phyloP scores from a whole-genome alignment of 2,329 filamentous ascomycete genomes.

The Fusarium piperis region DNA sequence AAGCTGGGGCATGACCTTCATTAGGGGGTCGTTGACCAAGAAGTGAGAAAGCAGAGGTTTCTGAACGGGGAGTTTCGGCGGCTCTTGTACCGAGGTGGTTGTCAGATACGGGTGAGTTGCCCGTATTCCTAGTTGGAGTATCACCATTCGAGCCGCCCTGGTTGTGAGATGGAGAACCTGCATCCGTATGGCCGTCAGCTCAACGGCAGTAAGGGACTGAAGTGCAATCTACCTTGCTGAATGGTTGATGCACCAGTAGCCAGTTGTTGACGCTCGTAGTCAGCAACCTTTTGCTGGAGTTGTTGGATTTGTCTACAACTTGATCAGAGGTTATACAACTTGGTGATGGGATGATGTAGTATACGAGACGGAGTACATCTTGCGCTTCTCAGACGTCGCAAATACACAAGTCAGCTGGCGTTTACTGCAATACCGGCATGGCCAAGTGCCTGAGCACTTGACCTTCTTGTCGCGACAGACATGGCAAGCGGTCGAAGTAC shows the following conservation, averaged over 20 bases:
- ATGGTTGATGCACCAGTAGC: not conserved
- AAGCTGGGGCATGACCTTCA: not conserved
- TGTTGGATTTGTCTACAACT: not conserved
- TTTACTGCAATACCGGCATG: slow-evolving; percentile 23
- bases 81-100: not conserved
- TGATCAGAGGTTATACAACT: not conserved
- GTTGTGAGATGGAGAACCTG: not conserved
- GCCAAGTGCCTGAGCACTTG: slow-evolving; percentile 26
- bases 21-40: slow-evolving; percentile 1
- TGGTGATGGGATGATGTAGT: not conserved
- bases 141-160: not conserved
- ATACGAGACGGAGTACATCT: slow-evolving; percentile 21
- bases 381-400: slow-evolving; percentile 15
- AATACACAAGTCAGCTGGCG: slow-evolving; percentile 19
- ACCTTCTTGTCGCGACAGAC: slow-evolving; percentile 11
- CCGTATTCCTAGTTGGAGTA: not conserved
- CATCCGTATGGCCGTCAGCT: not conserved
- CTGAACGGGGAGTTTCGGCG: slow-evolving; percentile 7
- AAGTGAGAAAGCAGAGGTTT: slow-evolving; percentile 14
- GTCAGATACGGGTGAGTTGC: not conserved
- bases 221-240: not conserved
- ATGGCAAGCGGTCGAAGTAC: slow-evolving; percentile 12
- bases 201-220: not conserved
- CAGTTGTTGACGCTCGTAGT: not conserved
- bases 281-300: not conserved